Conservation (phyloP, 208 protist genomes). For the Leishmania tropica region DNA sequence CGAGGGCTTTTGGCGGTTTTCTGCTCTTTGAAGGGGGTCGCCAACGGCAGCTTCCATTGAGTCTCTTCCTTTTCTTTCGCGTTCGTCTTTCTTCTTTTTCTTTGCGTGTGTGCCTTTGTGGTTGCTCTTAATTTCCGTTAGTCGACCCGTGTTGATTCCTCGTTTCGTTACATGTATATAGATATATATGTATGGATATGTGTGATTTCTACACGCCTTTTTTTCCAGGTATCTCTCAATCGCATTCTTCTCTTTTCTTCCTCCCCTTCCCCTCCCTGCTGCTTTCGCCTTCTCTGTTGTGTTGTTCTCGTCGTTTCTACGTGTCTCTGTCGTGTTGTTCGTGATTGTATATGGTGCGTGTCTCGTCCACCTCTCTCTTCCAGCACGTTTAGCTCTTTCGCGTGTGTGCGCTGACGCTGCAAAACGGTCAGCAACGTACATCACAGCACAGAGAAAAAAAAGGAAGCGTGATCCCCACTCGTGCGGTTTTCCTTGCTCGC, state of each 20-base stretch:
- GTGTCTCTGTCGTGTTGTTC: neutral
- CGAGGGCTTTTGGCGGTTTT: neutral
- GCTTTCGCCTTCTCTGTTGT: neutral
- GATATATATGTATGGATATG: too few species aligned
- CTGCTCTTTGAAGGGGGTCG: neutral
- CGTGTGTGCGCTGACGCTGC: too few species aligned
- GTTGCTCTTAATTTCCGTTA: neutral
- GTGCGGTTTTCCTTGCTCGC: too few species aligned
- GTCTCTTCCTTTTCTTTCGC: neutral
- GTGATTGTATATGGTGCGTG: neutral
- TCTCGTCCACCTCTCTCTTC: neutral
- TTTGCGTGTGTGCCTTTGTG: neutral
- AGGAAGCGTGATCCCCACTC: neutral
- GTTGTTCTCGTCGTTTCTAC: neutral
- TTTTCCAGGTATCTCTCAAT: neutral
- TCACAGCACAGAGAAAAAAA: neutral
- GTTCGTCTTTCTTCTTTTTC: neutral
- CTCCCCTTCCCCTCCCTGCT: neutral
- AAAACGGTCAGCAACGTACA: neutral
- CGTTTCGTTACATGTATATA: too few species aligned
- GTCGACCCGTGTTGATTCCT: neutral
- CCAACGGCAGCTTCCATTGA: neutral
- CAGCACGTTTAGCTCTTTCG: neutral
- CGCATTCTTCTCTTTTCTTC: neutral
- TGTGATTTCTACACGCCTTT: neutral